Percentiles rank a stretch among this genome's conserved stretches.
Conservation (phyloP, 352 stramenopile genomes). For the Phytophthora pini region DNA sequence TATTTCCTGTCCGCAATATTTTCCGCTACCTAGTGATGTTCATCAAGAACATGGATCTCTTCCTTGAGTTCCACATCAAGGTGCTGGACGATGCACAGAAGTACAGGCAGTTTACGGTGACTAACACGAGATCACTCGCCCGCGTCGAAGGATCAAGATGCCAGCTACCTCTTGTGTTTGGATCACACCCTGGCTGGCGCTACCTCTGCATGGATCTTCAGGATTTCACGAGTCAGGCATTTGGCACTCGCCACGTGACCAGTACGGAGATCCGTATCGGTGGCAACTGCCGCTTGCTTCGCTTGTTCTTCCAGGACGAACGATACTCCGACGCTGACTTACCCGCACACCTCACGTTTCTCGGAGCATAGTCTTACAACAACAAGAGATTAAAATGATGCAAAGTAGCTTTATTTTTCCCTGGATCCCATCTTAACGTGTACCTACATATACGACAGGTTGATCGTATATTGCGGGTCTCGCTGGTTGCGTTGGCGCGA, state of each 20-base stretch:
- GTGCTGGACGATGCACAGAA: conserved; percentile 72
- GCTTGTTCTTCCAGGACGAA: conserved; percentile 85
- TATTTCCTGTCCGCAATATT: conserved; percentile 71
- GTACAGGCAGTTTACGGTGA: conserved; percentile 67
- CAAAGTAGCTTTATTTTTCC: conserved; percentile 2
- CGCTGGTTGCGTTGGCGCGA: conserved; percentile 88
- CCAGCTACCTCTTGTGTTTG: conserved; percentile 71
- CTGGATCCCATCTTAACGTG: neutral
- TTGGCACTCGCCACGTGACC: conserved; percentile 74
- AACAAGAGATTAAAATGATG: neutral
- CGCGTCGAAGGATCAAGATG: conserved; percentile 58
- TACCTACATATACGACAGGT: conserved; percentile 83
- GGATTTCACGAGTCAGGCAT: conserved; percentile 67
- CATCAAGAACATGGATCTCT: conserved; percentile 81
- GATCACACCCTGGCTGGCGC: conserved; percentile 50
- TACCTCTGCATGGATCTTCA: conserved; percentile 85
- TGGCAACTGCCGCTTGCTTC: conserved; percentile 74
- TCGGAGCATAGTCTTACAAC: conserved; percentile 33
- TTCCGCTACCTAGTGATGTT: conserved; percentile 88
- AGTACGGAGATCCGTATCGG: conserved; percentile 70
- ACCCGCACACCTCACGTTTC: conserved; percentile 70
- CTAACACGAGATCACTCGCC: conserved; percentile 76
- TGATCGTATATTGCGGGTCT: conserved; percentile 88
- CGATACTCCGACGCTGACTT: conserved; percentile 74
- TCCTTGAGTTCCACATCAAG: conserved; percentile 74